Evolutionary conservation across 257 asterid species (phyloP), one percentile per base, ranked within the genome.

Genomic region (Leptodermis oblonga): DNA sequence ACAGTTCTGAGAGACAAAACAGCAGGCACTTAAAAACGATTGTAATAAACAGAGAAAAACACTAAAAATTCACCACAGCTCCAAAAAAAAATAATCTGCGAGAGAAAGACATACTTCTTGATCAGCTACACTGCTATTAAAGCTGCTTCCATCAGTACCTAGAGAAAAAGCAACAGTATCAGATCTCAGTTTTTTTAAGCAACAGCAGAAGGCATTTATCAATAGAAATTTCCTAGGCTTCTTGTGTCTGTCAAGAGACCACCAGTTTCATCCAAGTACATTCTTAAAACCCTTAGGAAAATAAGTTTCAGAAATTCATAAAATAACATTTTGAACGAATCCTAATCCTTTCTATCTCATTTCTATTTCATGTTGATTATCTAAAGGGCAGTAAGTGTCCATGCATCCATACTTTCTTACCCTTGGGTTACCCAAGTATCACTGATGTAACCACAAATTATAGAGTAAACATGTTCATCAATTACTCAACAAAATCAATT

Each of bases 121-220:
- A 76, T 85, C 97, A 62, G 97, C 96, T 71, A 93, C 96, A 30
- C 92, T 88, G 86, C 85, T 90, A 78, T 93, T 93, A 77, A 93
- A 93, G 86, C 95, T 93, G 82, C 83, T 81, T 53, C 80, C 87
- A 62, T 84, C 95, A 67, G 92, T 80, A 77, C 86, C 98, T 92
- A 71, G 74, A 61, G 67, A 72, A 61, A 73, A 60, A 73, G 53
- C 86, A 73, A 67, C 66, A 68, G 42, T 58, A 37, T 71, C 36
- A 64, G 58, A 52, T 64, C 61, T 34, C 36, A 51, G 46, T 45
- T 20, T 48, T 43, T 28, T 39, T 42, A 37, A 51, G 69, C 37
- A 52, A 28, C 23, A 61, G 31, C 66, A 66, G 30, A 49, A 30
- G 30, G 13, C n/a, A 48, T 15, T 34, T 4, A 7, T 7, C 65